Base-by-base conservation (phyloP, 176 grass and related monocot genomes). In the Musa itinerans region DNA sequence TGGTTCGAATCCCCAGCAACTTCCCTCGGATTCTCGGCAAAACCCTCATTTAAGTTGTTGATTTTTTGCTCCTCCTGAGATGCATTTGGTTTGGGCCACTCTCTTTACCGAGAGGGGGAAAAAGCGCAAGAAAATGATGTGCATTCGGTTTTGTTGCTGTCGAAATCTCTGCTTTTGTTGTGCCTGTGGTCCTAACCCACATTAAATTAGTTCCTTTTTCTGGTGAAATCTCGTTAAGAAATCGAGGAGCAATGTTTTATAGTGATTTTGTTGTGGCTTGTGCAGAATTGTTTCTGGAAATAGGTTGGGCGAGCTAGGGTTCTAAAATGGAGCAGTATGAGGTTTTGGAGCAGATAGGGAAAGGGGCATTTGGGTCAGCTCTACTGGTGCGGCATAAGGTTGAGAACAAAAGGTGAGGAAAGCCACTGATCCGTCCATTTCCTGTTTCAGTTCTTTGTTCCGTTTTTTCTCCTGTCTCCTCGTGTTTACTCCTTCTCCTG, bases 291-390 rank as follows among this genome's bases (percentile, higher is more conserved):
- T 65, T 23, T 65, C 63, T n/a, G 63, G 22, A 27, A 65, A 65
- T 25, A 11, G 10, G 11, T 12, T 11, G 63, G 12, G 23, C 23
- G 34, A 7, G 34, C 19, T 74, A 50, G 17, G 57, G 12, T 69
- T 43, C 59, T 27, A 15, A 62, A 74, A 97, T 97, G 94, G 90
- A 97, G 54, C 86, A 86, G 73, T 97, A 97, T 54, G 94, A 97
- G 90, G 81, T 97, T 74, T 63, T 97, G 84, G 94, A 91, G 75
- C 94, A 97, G 78, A 93, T 97, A 83, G 94, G 94, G 10, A 93
- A 97, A 77, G 94, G 94, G 48, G 89, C 94, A 52, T 97, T 97
- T 61, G 94, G 94, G 29, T 89, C 94, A 8, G 94, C 94, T 25
- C 88, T 93, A 54, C 85, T 97, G 79, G 90, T 97, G 58, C 81